Evolutionary conservation across 805 yeast species (phyloP).

Genomic region (Zygoascus biomembranicola): DNA sequence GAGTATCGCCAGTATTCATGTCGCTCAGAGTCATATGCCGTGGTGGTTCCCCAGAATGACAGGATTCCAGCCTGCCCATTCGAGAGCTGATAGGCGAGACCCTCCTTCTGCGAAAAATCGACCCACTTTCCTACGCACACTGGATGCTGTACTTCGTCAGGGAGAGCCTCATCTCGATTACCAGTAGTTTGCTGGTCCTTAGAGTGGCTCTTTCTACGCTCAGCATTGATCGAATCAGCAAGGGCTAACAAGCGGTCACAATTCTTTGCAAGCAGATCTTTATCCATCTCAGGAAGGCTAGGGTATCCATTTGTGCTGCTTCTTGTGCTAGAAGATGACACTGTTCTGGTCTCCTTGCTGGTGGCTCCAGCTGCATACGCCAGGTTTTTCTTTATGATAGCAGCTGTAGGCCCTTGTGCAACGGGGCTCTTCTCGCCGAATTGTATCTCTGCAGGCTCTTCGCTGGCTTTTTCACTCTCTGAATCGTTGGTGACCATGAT

Average conservation of each 20-base stretch:
- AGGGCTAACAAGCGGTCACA: neutral
- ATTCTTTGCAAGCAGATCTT: neutral
- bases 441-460: neutral
- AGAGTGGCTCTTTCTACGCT: neutral
- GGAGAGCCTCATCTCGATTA: neutral
- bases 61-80: constrained; percentile 39
- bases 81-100: constrained; percentile 86
- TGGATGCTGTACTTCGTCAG: constrained; percentile 1
- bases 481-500: neutral
- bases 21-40: neutral
- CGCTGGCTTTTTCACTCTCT: neutral
- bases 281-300: neutral
- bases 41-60: neutral
- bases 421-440: neutral
- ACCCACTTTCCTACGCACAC: constrained; percentile 90
- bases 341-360: neutral
- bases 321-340: neutral
- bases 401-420: neutral
- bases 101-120: constrained; percentile 92
- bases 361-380: neutral
- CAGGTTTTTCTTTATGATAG: neutral
- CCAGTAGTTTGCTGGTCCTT: neutral
- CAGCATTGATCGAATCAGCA: neutral
- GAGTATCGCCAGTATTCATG: neutral
- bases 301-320: neutral